phyloP scores from a whole-genome alignment of 1,139 yeast species.

The Citeromyces hawaiiensis region DNA sequence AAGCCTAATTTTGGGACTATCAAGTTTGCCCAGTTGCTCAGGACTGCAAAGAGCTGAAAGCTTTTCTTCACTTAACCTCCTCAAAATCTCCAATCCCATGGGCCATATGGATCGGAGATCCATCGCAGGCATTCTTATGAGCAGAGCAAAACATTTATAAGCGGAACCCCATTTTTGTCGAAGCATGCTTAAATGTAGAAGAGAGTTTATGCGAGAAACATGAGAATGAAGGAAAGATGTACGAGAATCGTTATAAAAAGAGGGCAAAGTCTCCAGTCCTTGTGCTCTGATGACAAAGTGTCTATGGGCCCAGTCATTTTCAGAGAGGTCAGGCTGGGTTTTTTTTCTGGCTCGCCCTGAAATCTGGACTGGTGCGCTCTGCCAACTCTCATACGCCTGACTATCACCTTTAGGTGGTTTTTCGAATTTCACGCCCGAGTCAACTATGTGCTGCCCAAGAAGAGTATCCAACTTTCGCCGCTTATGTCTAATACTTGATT shows the following conservation, averaged over 20 bases:
- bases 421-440: not conserved
- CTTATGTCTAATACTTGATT: not conserved
- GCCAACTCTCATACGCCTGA: not conserved
- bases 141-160: constrained; percentile 32
- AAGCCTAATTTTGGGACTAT: constrained; percentile 2
- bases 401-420: not conserved
- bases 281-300: not conserved
- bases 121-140: constrained; percentile 31
- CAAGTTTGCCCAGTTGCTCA: constrained; percentile 3
- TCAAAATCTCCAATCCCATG: constrained; percentile 32
- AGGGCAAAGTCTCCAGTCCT: not conserved
- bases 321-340: not conserved
- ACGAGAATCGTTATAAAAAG: not conserved
- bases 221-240: constrained; percentile 4
- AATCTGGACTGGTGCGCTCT: not conserved
- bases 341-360: not conserved
- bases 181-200: constrained; percentile 24
- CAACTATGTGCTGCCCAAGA: not conserved
- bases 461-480: not conserved
- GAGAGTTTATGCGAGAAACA: constrained; percentile 14
- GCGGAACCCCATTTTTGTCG: constrained; percentile 40
- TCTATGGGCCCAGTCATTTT: not conserved
- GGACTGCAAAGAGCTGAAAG: constrained; percentile 4
- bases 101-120: constrained; percentile 51
- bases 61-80: constrained; percentile 11